A percentile compares a stretch with the other conserved stretches of the same genome.
These are phyloP conservation scores for Kwoniella sp. DNA, from an alignment of 768 basidiomycete genomes.

Conservation along the genomic window DNA sequence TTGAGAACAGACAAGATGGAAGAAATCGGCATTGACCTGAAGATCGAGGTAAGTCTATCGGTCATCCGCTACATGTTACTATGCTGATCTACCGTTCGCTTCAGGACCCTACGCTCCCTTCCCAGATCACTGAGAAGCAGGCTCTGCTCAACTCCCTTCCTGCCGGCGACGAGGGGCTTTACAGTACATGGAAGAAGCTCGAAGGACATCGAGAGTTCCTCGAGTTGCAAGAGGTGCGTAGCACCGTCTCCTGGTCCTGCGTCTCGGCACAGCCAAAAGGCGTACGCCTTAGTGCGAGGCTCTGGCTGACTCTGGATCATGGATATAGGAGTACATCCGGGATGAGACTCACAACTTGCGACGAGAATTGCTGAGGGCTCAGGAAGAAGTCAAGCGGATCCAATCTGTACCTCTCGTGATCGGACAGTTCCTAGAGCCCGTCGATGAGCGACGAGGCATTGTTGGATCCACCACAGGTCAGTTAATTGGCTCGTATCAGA, in stretches of 20 bases:
- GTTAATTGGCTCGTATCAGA: constrained; percentile 4
- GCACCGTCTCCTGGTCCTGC: background rate
- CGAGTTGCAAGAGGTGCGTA: constrained; percentile 53
- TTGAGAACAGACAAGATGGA: constrained; percentile 20
- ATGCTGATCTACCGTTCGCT: background rate
- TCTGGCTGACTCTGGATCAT: background rate
- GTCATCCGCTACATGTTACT: background rate
- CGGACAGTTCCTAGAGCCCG: constrained; percentile 97
- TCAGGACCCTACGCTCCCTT: constrained; percentile 85
- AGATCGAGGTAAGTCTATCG: constrained; percentile 18
- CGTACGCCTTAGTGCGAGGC: too few species aligned
- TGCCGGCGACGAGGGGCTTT: constrained; percentile 71
- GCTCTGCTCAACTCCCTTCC: constrained; percentile 81
- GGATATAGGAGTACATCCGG: constrained; percentile 91
- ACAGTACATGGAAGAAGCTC: constrained; percentile 95
- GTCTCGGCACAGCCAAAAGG: too few species aligned
- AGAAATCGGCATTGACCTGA: constrained; percentile 29
- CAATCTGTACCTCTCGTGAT: constrained; percentile 98
- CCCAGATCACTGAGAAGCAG: constrained; percentile 82
- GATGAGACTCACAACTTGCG: constrained; percentile 98
- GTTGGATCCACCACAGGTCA: constrained; percentile 83
- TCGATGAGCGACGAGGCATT: constrained; percentile 94
- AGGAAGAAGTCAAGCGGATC: constrained; percentile 99
- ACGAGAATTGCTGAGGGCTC: constrained; percentile 94
- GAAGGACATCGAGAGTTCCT: constrained; percentile 92